Base-by-base conservation (phyloP, 2,329 filamentous ascomycete species). In the Xylariaceae sp. region DNA sequence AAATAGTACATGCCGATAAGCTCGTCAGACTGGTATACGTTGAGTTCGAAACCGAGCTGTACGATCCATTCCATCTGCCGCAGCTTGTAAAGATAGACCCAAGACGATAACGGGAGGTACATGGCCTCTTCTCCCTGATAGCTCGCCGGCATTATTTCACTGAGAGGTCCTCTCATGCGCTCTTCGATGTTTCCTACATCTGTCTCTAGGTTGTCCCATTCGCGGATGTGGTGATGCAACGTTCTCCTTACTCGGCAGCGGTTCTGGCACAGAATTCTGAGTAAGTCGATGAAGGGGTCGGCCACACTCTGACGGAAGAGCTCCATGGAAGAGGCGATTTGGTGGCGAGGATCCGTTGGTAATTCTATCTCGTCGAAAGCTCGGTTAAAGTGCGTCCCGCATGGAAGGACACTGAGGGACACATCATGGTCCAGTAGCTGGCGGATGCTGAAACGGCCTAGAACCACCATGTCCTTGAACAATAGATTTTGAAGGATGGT, bases 51-150 rank as follows among this genome's bases (percentile, higher is more conserved):
- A 10, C 95, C 94, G 37, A 97, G 84, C 70, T 97, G 89, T 13
- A 97, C 81, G 51, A 95, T 88, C 79, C 87, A 88, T 71, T 93
- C 88, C 81, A 97, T 90, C 69, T 93, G 85, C 35, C 83, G 84
- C n/a, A 97, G 80, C 73, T 97, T 97, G 74, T 96, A 90, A 61
- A 92, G 83, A 68, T 93, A 95, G 0, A 87, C 84, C 94, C 94
- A 99, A 2, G 89, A 92, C 1, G 89, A 91, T 0, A 97, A 79
- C 0, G 91, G 87, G 55, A 89, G 88, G 0, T 87, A 81, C 70
- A 84, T 87, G 0, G 75, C 76, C 53, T 77, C 78, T 0, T 75
- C 70, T 61, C 69, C 69, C 9, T 65, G 67, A 8, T 71, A 67
- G 1, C 75, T 75, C 54, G 80, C 73, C 13, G 88, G 72, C 2